Evolutionary conservation across 139 green algal genomes (phyloP).

Genomic region (Chlamydomonas sp.): DNA sequence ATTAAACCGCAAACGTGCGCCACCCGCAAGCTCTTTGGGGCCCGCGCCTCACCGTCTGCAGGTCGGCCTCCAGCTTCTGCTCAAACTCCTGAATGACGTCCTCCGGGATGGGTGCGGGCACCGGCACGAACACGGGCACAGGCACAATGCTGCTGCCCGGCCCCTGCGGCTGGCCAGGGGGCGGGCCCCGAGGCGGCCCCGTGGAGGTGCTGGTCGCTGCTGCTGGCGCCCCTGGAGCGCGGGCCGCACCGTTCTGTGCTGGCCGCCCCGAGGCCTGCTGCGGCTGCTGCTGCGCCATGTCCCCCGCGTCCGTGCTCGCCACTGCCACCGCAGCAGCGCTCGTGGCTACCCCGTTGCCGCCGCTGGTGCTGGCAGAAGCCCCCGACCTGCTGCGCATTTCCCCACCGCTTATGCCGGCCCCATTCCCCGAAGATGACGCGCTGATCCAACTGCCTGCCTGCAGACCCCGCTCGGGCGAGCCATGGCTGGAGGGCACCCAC

Average conservation of each 20-base stretch:
- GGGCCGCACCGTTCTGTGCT: not conserved
- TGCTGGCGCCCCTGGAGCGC: not conserved
- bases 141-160: no score
- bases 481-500: no score
- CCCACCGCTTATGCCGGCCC: no score
- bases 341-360: not conserved
- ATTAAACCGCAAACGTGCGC: no score
- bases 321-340: not conserved
- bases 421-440: no score
- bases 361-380: no score
- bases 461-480: no score
- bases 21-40: no score
- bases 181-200: not conserved
- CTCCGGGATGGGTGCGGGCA: conserved; percentile 6
- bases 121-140: not conserved
- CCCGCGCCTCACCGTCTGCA: not conserved
- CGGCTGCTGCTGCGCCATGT: not conserved
- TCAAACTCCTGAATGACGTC: conserved; percentile 56
- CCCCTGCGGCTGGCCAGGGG: not conserved
- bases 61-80: conserved; percentile 53
- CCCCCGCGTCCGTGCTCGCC: not conserved
- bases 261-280: not conserved
- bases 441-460: no score
- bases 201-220: not conserved
- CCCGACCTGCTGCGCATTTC: no score